Evolutionary conservation across 1,284 basidiomycete genomes (phyloP), one percentile per base, ranked within the genome.

Genomic region (Sanghuangporus weigelae): DNA sequence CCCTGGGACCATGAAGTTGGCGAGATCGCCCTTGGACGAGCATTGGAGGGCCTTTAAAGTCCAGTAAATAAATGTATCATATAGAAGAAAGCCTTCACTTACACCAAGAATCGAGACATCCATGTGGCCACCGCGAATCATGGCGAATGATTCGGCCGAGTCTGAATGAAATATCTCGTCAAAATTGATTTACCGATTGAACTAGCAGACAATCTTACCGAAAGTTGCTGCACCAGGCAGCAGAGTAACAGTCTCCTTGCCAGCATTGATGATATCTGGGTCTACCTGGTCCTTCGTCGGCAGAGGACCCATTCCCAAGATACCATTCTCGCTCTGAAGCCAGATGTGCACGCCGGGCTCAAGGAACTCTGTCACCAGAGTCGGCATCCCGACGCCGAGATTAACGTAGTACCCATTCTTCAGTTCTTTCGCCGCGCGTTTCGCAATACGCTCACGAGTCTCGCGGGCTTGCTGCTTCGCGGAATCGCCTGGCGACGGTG

Each of bases 1-100:
- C 38, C 93, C 93, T 14, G 95, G 95, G 69, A 98, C 94, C 95
- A 97, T 98, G 74, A 93, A 98, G 80, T 98, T 98, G 58, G 96
- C 96, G 66, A 98, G 90, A 73, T 98, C 95, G 64, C 96, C 96
- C 23, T 87, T 87, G 69, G 90, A 86, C 1, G 93, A 94, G 57
- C 98, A 95, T 81, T 98, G 90, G 87, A 98, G 94, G 2, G 96
- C 95, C 90, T 92, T 64, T 10, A 46, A 64, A 64, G 51, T 44
- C 63, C 23, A 49, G 31, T 10, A 21, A 54, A 68, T 35, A 51
- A 42, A 56, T 35, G 59, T 38, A 38, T 38, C 48, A 60, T 57
- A 58, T 57, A 31, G 14, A 40, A 57, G 23, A 57, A 38, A 50
- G 19, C 11, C 10, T 19, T 21, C 8, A 73, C 78, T 70, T 68